Evolutionary conservation across 2,329 filamentous ascomycete species (phyloP), one percentile per base, ranked within the genome.

Genomic region (Cladosporium sp.): DNA sequence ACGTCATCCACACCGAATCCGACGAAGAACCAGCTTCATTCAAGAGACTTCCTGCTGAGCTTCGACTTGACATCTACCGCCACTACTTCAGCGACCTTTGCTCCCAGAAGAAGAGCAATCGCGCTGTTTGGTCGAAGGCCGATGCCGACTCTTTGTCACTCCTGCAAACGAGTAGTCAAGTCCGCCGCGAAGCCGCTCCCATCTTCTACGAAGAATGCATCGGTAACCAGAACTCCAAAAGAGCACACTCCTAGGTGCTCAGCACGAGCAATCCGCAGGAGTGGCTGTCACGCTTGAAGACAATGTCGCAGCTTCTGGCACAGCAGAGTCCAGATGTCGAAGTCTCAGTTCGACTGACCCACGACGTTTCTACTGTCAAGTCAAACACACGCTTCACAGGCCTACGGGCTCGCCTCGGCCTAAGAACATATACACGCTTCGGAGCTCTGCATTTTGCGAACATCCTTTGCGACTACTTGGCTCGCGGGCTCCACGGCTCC

Each of bases 131-230:
- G n/a, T n/a, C 7, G 11, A 48, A 14, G 25, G 4, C 18, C 23
- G 26, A 32, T 10, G 6, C 26, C 43, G 18, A 43, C 18, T 51
- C 3, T n/a, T 8, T 60, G 7, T 8, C 18, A 18, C 11, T 60
- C 6, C n/a, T 60, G n/a, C 58, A 60, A n/a, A 21, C 28, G 25
- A 51, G 34, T 8, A 49, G 43, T 14, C 10, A 16, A 21, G n/a
- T 60, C n/a, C 58, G 58, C 39, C 21, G 23, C 13, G 58, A 60
- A 26, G 43, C 43, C 2, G 58, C 26, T 8, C 5, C 26, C 25
- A 36, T 60, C 8, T 60, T 60, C 58, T 36, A 60, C 43, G 28
- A 51, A 36, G 58, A 60, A 49, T 60, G 18, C 43, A 23, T 60
- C 16, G 21, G 53, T 30, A n/a, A 32, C 53, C 26, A 57, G 18